Evolutionary conservation across 164 flowering plant genomes (phyloP).

Genomic region (Paratinospora sagittata): DNA sequence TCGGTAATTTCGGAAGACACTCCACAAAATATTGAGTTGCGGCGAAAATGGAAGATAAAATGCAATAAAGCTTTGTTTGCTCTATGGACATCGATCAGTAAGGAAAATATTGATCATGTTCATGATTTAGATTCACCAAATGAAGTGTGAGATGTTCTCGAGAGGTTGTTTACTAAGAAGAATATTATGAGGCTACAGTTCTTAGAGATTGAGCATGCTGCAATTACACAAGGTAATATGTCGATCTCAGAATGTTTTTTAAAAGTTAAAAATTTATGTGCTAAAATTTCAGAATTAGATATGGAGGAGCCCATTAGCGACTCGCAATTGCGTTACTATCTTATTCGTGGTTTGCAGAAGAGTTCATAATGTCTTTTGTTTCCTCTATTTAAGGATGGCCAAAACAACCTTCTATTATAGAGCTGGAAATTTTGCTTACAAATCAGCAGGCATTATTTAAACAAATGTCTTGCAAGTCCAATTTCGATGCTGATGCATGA

Average conservation of each 20-base stretch:
- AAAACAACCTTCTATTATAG: neutral
- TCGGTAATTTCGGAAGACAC: too few relatives aligned
- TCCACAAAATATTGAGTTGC: constrained; percentile 13
- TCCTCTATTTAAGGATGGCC: neutral
- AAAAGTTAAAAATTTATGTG: constrained; percentile 1
- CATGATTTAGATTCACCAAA: constrained; percentile 17
- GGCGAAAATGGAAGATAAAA: constrained; percentile 19
- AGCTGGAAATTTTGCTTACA: constrained; percentile 3
- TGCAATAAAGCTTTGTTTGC: constrained; percentile 21
- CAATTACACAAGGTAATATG: neutral
- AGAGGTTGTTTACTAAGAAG: constrained; percentile 14
- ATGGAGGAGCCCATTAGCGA: neutral
- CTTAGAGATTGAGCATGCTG: neutral
- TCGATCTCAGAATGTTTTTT: neutral
- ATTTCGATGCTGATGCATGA: neutral
- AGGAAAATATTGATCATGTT: constrained; percentile 20
- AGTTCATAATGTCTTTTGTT: neutral
- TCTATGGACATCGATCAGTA: constrained; percentile 15
- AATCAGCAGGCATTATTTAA: neutral
- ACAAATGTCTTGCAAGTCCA: neutral
- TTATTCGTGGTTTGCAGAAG: too few relatives aligned
- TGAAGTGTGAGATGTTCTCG: constrained; percentile 18
- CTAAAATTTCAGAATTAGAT: constrained; percentile 1
- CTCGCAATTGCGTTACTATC: too few relatives aligned
- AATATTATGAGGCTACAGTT: constrained; percentile 15